Evolutionary conservation across 2,329 filamentous ascomycete species (phyloP).

Genomic region (Calonectria multiphialidica): DNA sequence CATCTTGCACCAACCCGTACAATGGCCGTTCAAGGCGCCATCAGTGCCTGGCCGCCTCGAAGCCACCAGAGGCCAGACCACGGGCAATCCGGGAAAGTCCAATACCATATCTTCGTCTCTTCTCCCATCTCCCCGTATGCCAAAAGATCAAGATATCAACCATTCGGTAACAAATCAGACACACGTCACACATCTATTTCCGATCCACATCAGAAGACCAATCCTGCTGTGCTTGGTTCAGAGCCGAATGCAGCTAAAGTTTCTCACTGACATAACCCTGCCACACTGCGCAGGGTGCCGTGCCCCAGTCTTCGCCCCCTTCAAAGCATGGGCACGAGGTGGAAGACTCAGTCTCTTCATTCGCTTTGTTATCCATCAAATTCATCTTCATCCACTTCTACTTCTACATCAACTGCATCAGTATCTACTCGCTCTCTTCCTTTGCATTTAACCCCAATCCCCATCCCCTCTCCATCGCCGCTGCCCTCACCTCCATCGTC

Average conservation of each 20-base stretch:
- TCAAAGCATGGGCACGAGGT: constrained; percentile 22
- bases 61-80: not conserved
- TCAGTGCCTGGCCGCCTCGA: not conserved
- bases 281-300: not conserved
- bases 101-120: not conserved
- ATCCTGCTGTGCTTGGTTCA: not conserved
- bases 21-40: not conserved
- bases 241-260: not conserved
- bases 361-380: constrained; percentile 1
- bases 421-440: constrained; percentile 1
- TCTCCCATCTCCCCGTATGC: not conserved
- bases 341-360: constrained; percentile 19
- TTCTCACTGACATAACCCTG: constrained; percentile 1
- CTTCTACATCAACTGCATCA: not conserved
- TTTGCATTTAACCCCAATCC: not conserved
- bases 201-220: not conserved
- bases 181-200: not conserved
- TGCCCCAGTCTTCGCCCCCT: constrained; percentile 12
- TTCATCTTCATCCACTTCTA: not conserved
- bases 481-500: not conserved
- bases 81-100: not conserved
- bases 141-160: not conserved
- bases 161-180: not conserved
- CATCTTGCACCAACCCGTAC: not conserved
- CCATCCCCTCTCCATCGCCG: not conserved